Conservation (phyloP, 2,329 filamentous ascomycete genomes). For the Sclerotinia borealis region DNA sequence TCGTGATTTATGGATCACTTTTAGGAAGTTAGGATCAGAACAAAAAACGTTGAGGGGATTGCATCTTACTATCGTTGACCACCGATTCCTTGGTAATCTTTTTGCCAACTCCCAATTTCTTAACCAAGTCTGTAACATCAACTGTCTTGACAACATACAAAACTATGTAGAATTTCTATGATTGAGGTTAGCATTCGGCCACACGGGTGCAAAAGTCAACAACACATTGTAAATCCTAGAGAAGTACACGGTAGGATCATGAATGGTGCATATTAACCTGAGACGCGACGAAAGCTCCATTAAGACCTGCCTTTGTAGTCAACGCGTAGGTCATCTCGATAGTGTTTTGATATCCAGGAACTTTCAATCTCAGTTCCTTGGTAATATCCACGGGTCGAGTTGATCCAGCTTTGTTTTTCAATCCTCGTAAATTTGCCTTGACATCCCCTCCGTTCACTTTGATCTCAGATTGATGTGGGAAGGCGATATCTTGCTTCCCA, state of each 20-base stretch:
- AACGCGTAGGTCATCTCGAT: conserved; percentile 87
- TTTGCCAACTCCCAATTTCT: conserved; percentile 57
- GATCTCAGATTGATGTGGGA: conserved; percentile 88
- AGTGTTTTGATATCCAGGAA: conserved; percentile 63
- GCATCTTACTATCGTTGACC: conserved; percentile 68
- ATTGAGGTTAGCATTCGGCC: conserved; percentile 3
- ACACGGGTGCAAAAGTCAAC: background rate
- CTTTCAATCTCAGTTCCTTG: conserved; percentile 61
- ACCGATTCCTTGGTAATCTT: conserved; percentile 78
- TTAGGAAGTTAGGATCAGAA: conserved; percentile 14
- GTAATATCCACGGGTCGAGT: conserved; percentile 93
- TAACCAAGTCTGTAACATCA: conserved; percentile 65
- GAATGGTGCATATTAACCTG: conserved; percentile 14
- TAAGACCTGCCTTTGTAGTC: conserved; percentile 67
- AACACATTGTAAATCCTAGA: conserved; percentile 8
- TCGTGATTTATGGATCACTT: conserved; percentile 73
- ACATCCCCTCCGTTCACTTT: conserved; percentile 84
- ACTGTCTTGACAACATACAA: conserved; percentile 71
- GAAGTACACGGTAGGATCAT: conserved; percentile 17
- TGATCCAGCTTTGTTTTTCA: conserved; percentile 95
- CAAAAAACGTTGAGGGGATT: background rate
- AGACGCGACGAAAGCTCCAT: conserved; percentile 15
- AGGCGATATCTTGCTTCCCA: conserved; percentile 70
- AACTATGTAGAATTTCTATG: conserved; percentile 65
- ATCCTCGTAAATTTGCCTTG: conserved; percentile 84